Conservation (phyloP, 805 yeast species). For the Ogataea salicorniae region DNA sequence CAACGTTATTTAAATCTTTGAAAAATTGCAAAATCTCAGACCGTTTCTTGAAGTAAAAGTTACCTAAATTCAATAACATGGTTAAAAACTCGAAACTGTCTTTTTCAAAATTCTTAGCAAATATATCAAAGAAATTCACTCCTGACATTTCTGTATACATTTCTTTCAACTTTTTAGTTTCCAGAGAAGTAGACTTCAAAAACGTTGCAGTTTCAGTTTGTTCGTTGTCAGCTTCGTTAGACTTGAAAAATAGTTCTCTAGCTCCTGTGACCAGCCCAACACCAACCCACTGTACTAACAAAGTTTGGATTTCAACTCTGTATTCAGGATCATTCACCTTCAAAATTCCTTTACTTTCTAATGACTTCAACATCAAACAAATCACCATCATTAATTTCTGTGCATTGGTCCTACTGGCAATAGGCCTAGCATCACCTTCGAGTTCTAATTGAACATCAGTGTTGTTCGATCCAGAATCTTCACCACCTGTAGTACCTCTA, state of each 20-base stretch:
- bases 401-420: slow-evolving; percentile 29
- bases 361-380: slow-evolving; percentile 57
- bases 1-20: slow-evolving; percentile 19
- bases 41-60: slow-evolving; percentile 13
- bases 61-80: slow-evolving; percentile 17
- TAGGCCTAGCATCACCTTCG: slow-evolving; percentile 20
- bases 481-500: slow-evolving; percentile 25
- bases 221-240: slow-evolving; percentile 5
- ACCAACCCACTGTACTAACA: slow-evolving; percentile 63
- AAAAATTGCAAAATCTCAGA: slow-evolving; percentile 19
- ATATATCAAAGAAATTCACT: slow-evolving; percentile 9
- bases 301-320: slow-evolving; percentile 52
- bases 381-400: slow-evolving; percentile 46
- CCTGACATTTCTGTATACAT: not conserved
- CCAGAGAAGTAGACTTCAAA: not conserved
- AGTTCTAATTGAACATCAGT: slow-evolving; percentile 10
- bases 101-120: slow-evolving; percentile 10
- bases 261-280: slow-evolving; percentile 51
- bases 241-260: slow-evolving; percentile 41
- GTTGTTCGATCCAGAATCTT: slow-evolving; percentile 17
- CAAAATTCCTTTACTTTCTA: slow-evolving; percentile 39
- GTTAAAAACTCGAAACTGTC: slow-evolving; percentile 10
- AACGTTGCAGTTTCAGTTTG: not conserved
- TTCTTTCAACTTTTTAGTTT: not conserved
- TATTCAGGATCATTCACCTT: slow-evolving; percentile 47